A percentile compares a stretch with the other conserved stretches of the same genome.
phyloP scores from a whole-genome alignment of 352 stramenopile species.

The Globisporangium yorkense region DNA sequence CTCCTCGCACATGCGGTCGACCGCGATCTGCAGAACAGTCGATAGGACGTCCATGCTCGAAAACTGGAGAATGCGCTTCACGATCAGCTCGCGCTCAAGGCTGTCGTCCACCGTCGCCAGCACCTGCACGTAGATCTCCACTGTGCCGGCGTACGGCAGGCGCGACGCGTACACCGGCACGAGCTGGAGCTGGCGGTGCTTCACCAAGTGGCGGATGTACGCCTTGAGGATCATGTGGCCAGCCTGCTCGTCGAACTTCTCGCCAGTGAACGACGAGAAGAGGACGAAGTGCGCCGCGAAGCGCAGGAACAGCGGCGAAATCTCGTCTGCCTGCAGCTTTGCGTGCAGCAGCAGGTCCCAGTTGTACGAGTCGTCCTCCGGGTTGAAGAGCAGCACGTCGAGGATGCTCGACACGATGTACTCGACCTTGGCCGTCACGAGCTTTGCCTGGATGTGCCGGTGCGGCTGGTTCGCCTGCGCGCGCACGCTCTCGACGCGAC shows the following conservation, averaged over 20 bases:
- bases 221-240: conserved; percentile 78
- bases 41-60: conserved; percentile 61
- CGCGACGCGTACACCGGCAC: conserved; percentile 68
- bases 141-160: conserved; percentile 47
- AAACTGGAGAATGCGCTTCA: conserved; percentile 64
- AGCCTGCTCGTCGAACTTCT: conserved; percentile 53
- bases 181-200: conserved; percentile 70
- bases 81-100: conserved; percentile 58
- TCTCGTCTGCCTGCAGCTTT: conserved; percentile 31
- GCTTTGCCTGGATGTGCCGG: conserved; percentile 72
- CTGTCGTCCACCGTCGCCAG: conserved; percentile 50
- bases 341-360: conserved; percentile 59
- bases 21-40: conserved; percentile 47
- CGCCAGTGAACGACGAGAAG: conserved; percentile 62
- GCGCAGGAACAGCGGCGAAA: conserved; percentile 57
- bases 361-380: conserved; percentile 42
- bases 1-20: conserved; percentile 39
- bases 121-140: conserved; percentile 75
- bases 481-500: conserved; percentile 53
- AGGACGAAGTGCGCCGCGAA: conserved; percentile 81
- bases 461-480: conserved; percentile 66
- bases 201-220: conserved; percentile 80
- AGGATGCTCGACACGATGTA: conserved; percentile 70
- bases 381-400: conserved; percentile 40
- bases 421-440: conserved; percentile 73